Conservation (phyloP, 805 yeast species). For the Clavispora vitiphila region DNA sequence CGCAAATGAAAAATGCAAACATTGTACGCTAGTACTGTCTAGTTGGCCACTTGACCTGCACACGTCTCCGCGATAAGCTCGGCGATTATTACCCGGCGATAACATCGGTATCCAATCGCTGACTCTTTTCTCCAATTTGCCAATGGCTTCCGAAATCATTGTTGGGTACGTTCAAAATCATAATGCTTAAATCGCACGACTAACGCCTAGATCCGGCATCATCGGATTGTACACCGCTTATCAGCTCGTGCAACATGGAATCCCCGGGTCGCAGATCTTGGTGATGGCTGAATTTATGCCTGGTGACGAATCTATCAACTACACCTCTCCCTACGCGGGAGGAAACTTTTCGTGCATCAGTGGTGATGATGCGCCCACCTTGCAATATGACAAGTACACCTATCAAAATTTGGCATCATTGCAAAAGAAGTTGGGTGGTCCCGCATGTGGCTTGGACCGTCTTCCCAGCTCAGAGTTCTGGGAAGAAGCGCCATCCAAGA, state of each 20-base stretch:
- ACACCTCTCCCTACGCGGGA: conserved; percentile 78
- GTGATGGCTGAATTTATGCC: conserved; percentile 66
- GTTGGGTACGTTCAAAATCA: background rate
- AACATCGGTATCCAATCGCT: no score
- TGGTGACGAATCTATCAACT: conserved; percentile 70
- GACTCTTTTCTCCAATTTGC: no score
- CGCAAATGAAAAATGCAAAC: no score
- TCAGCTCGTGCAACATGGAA: conserved; percentile 46
- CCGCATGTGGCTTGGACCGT: conserved; percentile 49
- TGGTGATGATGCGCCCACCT: conserved; percentile 42
- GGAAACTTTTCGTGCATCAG: conserved; percentile 44
- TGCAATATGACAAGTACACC: conserved; percentile 53
- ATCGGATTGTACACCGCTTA: conserved; percentile 82
- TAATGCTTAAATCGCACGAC: background rate
- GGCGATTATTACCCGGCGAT: no score
- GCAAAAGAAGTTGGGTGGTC: conserved; percentile 46
- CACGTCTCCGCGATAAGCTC: background rate
- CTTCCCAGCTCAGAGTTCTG: conserved; percentile 56
- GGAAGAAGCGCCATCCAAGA: conserved; percentile 44
- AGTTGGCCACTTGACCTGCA: no score
- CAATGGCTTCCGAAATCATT: background rate
- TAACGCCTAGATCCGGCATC: conserved; percentile 14
- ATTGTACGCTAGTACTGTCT: no score
- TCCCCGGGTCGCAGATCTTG: conserved; percentile 40
- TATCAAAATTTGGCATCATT: conserved; percentile 44